phyloP scores from a whole-genome alignment of 2,329 filamentous ascomycete genomes.

The Paecilomyces niveus region DNA sequence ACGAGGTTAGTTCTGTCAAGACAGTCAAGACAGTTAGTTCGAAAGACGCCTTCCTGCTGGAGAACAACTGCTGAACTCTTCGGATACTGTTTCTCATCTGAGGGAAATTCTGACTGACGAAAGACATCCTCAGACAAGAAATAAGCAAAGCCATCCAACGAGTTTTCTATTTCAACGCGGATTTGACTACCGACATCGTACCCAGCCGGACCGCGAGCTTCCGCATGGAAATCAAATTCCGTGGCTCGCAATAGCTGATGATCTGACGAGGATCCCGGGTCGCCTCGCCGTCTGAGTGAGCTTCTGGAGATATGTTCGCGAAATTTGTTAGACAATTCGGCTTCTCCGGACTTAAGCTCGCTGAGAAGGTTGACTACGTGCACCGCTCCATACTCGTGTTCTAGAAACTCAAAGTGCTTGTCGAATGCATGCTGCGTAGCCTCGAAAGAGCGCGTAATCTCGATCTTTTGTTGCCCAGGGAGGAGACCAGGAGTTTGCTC shows the following conservation, averaged over 20 bases:
- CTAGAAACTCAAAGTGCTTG: slow-evolving; percentile 85
- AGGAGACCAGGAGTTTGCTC: slow-evolving; percentile 84
- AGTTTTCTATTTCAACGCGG: slow-evolving; percentile 66
- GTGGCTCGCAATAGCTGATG: slow-evolving; percentile 72
- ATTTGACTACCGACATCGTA: slow-evolving; percentile 90
- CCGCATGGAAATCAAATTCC: slow-evolving; percentile 94
- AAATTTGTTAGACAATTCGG: slow-evolving; percentile 74
- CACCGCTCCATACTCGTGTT: slow-evolving; percentile 78
- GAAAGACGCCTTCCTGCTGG: slow-evolving; percentile 91
- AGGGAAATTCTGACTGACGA: slow-evolving; percentile 31
- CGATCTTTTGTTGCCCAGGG: slow-evolving; percentile 90
- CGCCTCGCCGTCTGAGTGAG: slow-evolving; percentile 55
- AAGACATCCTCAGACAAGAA: slow-evolving; percentile 71
- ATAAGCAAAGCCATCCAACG: slow-evolving; percentile 85
- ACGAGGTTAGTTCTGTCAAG: slow-evolving; percentile 93
- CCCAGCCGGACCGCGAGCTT: slow-evolving; percentile 76
- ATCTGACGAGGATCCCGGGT: slow-evolving; percentile 50
- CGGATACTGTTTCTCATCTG: slow-evolving; percentile 36
- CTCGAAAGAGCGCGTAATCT: slow-evolving; percentile 77
- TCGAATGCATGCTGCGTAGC: slow-evolving; percentile 93
- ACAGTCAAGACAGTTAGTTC: slow-evolving; percentile 94
- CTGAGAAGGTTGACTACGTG: slow-evolving; percentile 94
- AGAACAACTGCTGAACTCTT: slow-evolving; percentile 58
- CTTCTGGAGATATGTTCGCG: slow-evolving; percentile 68
- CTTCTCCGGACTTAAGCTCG: slow-evolving; percentile 76